A percentile compares a stretch with the other conserved stretches of the same genome.
These are phyloP conservation scores for Chlorella sorokiniana DNA, from an alignment of 139 green algal genomes.

Conservation along the genomic window DNA sequence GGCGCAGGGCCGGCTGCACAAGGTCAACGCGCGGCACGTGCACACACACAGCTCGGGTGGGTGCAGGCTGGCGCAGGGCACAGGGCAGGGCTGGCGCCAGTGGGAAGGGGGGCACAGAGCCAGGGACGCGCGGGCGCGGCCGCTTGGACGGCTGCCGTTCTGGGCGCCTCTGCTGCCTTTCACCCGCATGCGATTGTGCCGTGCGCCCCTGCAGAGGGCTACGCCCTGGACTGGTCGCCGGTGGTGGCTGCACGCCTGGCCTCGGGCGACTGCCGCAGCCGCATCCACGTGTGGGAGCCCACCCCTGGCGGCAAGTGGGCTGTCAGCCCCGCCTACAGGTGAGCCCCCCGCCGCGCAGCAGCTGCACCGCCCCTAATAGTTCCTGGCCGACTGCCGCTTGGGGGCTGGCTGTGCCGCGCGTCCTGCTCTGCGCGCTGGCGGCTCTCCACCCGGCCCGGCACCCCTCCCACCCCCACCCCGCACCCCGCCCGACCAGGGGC, in stretches of 20 bases:
- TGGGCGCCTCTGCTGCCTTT: no score
- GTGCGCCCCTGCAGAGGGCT: slow-evolving; percentile 77
- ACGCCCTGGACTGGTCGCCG: slow-evolving; percentile 86
- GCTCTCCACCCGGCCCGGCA: no score
- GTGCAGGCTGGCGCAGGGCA: background rate
- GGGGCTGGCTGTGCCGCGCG: no score
- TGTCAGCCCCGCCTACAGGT: slow-evolving; percentile 55
- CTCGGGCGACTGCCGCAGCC: slow-evolving; percentile 55
- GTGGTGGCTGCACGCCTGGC: slow-evolving; percentile 75
- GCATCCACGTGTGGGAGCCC: slow-evolving; percentile 92
- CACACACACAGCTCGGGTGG: slow-evolving; percentile 55
- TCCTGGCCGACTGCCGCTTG: no score
- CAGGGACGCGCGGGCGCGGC: no score
- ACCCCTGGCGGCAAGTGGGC: slow-evolving; percentile 67
- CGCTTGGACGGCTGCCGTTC: no score
- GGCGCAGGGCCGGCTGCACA: slow-evolving; percentile 29
- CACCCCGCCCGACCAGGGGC: slow-evolving; percentile 25
- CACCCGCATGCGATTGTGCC: background rate
- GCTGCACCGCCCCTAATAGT: background rate
- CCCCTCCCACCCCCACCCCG: background rate
- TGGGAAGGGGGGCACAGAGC: background rate
- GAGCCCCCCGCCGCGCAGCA: background rate
- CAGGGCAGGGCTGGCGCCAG: background rate
- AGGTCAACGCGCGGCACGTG: slow-evolving; percentile 27
- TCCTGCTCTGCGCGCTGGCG: no score